Evolutionary conservation across 2,329 filamentous ascomycete species (phyloP).

Genomic region (Huntiella omanensis): DNA sequence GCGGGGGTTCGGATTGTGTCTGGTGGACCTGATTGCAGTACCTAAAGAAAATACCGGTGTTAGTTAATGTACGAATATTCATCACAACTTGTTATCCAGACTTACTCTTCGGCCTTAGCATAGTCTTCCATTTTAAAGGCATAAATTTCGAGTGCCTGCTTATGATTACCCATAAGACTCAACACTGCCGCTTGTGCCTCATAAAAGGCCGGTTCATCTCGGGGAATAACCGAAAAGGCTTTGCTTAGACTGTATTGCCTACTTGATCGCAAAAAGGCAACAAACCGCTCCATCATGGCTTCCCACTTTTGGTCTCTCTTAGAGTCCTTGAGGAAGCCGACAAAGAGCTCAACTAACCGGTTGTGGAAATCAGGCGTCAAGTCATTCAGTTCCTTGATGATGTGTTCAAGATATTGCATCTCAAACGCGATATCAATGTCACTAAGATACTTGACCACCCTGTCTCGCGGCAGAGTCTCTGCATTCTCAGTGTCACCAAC

Average conservation of each 20-base stretch:
- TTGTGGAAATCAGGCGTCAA: slow-evolving; percentile 76
- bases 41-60: slow-evolving; percentile 16
- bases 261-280: slow-evolving; percentile 58
- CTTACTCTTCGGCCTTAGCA: slow-evolving; percentile 78
- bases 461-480: slow-evolving; percentile 64
- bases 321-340: slow-evolving; percentile 36
- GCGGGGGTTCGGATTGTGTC: slow-evolving; percentile 25
- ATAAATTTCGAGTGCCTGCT: slow-evolving; percentile 90
- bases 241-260: slow-evolving; percentile 62
- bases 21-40: slow-evolving; percentile 81
- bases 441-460: slow-evolving; percentile 56
- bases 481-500: slow-evolving; percentile 86
- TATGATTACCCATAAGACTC: slow-evolving; percentile 88
- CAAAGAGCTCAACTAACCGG: slow-evolving; percentile 49
- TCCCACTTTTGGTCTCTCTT: slow-evolving; percentile 31
- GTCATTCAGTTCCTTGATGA: slow-evolving; percentile 75
- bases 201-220: slow-evolving; percentile 69
- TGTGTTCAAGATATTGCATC: slow-evolving; percentile 70
- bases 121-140: slow-evolving; percentile 86
- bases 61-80: slow-evolving; percentile 19
- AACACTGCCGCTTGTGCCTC: slow-evolving; percentile 81
- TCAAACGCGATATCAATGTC: slow-evolving; percentile 53
- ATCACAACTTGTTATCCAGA: slow-evolving; percentile 12
- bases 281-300: slow-evolving; percentile 44
- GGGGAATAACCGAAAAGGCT: slow-evolving; percentile 59